Conservation (phyloP, 2,329 filamentous ascomycete genomes). For the Aspergillus pseudotamarii region DNA sequence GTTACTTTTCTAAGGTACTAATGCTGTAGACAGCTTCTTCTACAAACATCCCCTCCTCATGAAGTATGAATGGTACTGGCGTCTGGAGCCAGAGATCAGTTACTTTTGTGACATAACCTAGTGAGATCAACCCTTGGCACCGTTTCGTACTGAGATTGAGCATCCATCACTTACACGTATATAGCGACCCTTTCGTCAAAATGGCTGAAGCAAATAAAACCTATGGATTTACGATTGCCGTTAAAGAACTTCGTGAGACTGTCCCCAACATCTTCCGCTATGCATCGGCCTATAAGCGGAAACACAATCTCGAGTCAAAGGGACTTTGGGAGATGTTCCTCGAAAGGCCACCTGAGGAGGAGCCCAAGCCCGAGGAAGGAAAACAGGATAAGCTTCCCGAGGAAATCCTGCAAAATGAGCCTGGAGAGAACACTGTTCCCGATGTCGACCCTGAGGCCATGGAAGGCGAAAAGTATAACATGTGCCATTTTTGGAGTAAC, state of each 20-base stretch:
- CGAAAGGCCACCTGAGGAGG: constrained; percentile 64
- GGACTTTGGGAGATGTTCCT: constrained; percentile 99
- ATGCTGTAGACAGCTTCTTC: constrained; percentile 68
- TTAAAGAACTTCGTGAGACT: constrained; percentile 96
- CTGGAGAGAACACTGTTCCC: constrained; percentile 69
- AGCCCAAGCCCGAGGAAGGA: constrained; percentile 61
- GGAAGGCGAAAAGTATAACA: constrained; percentile 98
- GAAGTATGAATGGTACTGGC: constrained; percentile 99
- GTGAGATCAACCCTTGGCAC: constrained; percentile 55
- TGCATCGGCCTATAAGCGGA: constrained; percentile 94
- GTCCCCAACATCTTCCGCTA: constrained; percentile 99
- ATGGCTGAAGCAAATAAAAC: constrained; percentile 97
- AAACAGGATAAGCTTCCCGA: constrained; percentile 74
- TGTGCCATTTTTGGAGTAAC: constrained; percentile 99
- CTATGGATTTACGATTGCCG: constrained; percentile 97
- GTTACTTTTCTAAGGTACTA: constrained; percentile 6
- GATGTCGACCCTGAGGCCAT: constrained; percentile 89
- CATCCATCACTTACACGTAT: constrained; percentile 32
- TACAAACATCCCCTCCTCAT: constrained; percentile 93
- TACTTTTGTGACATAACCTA: constrained; percentile 99
- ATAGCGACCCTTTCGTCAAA: constrained; percentile 87
- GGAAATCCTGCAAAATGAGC: constrained; percentile 76
- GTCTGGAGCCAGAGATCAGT: constrained; percentile 97
- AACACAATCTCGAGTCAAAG: constrained; percentile 85
- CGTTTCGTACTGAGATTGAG: constrained; percentile 6